Percentiles rank a stretch among this genome's conserved stretches.
Conservation (phyloP, 306 rosid genomes). For the Morella rubra region DNA sequence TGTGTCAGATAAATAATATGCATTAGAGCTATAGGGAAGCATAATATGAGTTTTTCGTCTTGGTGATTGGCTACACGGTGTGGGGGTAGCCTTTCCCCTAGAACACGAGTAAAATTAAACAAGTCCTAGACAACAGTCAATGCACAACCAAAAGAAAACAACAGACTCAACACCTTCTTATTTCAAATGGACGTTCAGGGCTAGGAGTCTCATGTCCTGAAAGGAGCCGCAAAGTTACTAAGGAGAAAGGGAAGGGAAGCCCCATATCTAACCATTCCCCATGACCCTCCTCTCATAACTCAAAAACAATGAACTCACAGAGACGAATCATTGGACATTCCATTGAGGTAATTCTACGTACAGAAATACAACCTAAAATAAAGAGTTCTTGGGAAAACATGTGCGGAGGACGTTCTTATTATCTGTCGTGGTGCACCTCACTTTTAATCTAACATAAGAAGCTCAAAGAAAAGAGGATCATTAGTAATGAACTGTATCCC, state of each 20-base stretch:
- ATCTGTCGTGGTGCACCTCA: not conserved
- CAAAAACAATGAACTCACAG: not conserved
- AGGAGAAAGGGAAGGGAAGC: too few relatives aligned
- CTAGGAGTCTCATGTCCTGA: too few relatives aligned
- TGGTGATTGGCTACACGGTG: not conserved
- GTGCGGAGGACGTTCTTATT: not conserved
- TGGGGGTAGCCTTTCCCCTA: not conserved
- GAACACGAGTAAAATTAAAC: not conserved
- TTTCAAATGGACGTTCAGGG: too few relatives aligned
- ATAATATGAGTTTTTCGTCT: not conserved
- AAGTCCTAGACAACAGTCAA: not conserved
- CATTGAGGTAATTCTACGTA: not conserved
- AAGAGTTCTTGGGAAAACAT: not conserved
- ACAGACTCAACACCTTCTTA: not conserved
- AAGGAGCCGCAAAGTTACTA: too few relatives aligned
- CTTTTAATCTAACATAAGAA: not conserved
- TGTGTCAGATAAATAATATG: not conserved
- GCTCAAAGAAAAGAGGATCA: not conserved
- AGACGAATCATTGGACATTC: not conserved
- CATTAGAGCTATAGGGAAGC: not conserved
- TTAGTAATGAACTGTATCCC: not conserved
- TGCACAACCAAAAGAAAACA: conserved; percentile 5
- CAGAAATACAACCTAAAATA: not conserved
- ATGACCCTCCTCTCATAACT: not conserved
- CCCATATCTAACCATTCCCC: not conserved